Percentiles rank a stretch among this genome's conserved stretches.
These are phyloP conservation scores for Huntiella abstrusa DNA, from an alignment of 2,329 filamentous ascomycete species.

Conservation along the genomic window DNA sequence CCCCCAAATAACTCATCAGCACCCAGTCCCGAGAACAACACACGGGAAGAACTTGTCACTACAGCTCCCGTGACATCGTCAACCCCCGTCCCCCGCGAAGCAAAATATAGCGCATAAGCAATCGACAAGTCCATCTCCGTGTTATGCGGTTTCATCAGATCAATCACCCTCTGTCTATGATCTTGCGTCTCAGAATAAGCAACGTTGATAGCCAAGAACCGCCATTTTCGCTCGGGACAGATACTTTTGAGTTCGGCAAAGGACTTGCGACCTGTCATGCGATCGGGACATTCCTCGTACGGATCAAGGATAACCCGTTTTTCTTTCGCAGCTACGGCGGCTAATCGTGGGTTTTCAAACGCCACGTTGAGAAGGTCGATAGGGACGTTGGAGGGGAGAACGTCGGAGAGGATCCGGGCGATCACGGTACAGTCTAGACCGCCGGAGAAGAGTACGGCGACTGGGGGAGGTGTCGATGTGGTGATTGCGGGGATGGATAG, in stretches of 20 bases:
- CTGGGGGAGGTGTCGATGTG: constrained; percentile 17
- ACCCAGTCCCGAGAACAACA: constrained; percentile 79
- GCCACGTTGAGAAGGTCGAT: constrained; percentile 91
- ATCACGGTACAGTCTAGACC: constrained; percentile 84
- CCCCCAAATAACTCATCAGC: constrained; percentile 94
- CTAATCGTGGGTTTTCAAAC: constrained; percentile 77
- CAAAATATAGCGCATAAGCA: constrained; percentile 84
- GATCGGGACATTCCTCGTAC: constrained; percentile 78
- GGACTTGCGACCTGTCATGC: constrained; percentile 66
- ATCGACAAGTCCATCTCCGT: constrained; percentile 99
- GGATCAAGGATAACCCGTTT: constrained; percentile 20
- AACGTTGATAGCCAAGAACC: constrained; percentile 67
- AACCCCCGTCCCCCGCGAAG: constrained; percentile 51
- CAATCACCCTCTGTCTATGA: constrained; percentile 50
- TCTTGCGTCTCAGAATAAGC: constrained; percentile 55
- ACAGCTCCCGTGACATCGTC: constrained; percentile 2
- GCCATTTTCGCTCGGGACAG: constrained; percentile 57
- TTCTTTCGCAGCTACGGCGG: constrained; percentile 29
- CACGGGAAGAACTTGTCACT: constrained; percentile 47
- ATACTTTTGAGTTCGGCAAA: constrained; percentile 51
- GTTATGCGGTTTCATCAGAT: constrained; percentile 78
- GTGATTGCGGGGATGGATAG: constrained; percentile 35
- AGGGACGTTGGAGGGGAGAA: constrained; percentile 46
- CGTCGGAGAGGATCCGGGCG: constrained; percentile 59
- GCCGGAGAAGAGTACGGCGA: constrained; percentile 82